Base-by-base conservation (phyloP, 179 eudicot genomes). In the Carnegiea gigantea region DNA sequence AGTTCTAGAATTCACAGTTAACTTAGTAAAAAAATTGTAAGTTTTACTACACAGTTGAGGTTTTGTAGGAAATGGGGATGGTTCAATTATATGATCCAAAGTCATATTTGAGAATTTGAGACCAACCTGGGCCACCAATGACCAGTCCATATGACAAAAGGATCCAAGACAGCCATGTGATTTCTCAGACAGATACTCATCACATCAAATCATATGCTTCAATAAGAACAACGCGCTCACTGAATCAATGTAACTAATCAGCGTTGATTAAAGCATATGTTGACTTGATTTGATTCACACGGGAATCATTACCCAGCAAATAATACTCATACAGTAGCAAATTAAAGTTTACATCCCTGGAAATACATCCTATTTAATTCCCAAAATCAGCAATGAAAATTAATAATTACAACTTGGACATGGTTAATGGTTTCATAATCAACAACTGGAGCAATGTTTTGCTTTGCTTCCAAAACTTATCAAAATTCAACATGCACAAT, bases 121-220 rank as follows among this genome's bases (percentile, higher is more conserved):
- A 77, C 36, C 33, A 77, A 77, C 51, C 65, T 33, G 79, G 71
- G 33, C 71, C 79, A 77, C 18, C 40, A 23, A 62, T 1, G 44
- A 40, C 43, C 9, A 1, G 8, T 51, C 33, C 67, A 8, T 77
- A 59, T 60, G 51, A 26, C 53, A 7, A 53, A 18, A 57, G 53
- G 51, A 60, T 77, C 79, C 71, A 60, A 15, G 26, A 26, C 64
- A 53, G 68, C 79, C 79, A 76, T 76, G 68, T 76, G 79, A 76
- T 76, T 21, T 17, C 8, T 54, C 6, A 23, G 5, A 30, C 4
- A 30, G 30, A 24, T 9, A 10, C 17, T 73, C 18, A 3, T 76
- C 68, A 51, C n/a, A 1, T 57, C 30, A 28, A 28, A 28, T 28
- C 78, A 49, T 44, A 54, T 76, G 64, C 67, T 28, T 26, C 67